A percentile compares a stretch with the other conserved stretches of the same genome.
Evolutionary conservation across 495 filamentous ascomycete genomes (phyloP).

Genomic region (Lasiosphaeriaceae sp.): DNA sequence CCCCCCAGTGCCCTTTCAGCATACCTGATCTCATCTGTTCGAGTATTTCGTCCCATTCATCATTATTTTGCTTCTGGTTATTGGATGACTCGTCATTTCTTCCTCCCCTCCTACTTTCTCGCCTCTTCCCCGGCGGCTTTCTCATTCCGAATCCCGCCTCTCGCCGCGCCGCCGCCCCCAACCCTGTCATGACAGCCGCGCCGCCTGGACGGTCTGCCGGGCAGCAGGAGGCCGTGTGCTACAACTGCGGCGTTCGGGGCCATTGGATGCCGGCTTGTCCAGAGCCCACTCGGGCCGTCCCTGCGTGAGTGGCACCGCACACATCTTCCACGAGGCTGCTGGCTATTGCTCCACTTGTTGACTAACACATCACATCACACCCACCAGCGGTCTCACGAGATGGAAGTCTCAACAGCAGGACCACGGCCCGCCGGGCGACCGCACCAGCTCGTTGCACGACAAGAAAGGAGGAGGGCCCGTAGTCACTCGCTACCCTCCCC

Average conservation of each 20-base stretch:
- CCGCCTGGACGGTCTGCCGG: constrained; percentile 32
- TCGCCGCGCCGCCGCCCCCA: neutral
- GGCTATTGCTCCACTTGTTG: neutral
- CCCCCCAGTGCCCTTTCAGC: too few species aligned
- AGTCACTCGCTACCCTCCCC: constrained; percentile 39
- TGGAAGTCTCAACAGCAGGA: constrained; percentile 38
- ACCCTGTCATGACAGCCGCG: constrained; percentile 24
- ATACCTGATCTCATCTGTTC: too few species aligned
- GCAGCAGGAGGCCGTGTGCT: constrained; percentile 40
- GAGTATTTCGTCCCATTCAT: too few species aligned
- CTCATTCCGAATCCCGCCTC: neutral
- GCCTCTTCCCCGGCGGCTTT: neutral
- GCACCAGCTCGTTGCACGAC: constrained; percentile 21
- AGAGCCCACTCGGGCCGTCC: constrained; percentile 43
- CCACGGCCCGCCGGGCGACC: constrained; percentile 25
- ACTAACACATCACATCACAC: too few species aligned
- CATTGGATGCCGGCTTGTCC: constrained; percentile 51
- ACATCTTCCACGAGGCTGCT: neutral
- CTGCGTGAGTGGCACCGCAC: constrained; percentile 53
- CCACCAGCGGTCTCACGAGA: constrained; percentile 34
- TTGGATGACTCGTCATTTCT: neutral
- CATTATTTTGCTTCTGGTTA: neutral
- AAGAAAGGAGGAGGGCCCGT: constrained; percentile 37
- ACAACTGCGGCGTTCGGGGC: constrained; percentile 47
- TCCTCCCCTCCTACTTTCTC: too few species aligned